Base-by-base conservation (phyloP, 1,284 basidiomycete species). In the Exobasidium rhododendri region DNA sequence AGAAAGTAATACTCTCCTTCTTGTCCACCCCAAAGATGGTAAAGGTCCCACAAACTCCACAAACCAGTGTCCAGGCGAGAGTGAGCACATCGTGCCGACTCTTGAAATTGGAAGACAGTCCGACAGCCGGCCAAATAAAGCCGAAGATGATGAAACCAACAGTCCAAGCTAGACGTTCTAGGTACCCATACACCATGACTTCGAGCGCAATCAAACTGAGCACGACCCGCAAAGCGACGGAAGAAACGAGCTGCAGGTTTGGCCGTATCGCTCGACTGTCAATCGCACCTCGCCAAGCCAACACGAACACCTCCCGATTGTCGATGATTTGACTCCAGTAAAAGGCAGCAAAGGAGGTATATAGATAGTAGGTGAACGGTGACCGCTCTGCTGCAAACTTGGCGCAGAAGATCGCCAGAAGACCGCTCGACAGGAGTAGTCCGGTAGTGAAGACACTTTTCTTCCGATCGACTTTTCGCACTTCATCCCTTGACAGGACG, bases 281-380 rank as follows among this genome's bases (percentile, higher is more conserved):
- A 14, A 35, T 17, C 11, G 46, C 43, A 7, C 26, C 20, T n/a
- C 30, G 20, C 29, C 4, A 58, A 3, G 30, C 56, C 1, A 56
- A 53, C 7, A 29, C 13, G 22, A 74, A 68, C 24, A 72, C 52
- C 0, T 62, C 52, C 1, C 63, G 35, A 20, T 74, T 63, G 29
- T 68, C 69, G 2, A 73, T 40, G 17, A 70, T 66, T 6, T 72
- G 68, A 14, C 62, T 62, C 79, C 78, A 92, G 76, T 92, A 91
- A 76, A 87, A 89, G 49, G 85, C 83, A 0, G 91, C 89, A 65
- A 91, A 91, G 1, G 83, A 80, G 35, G 87, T 83, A 75, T 94
- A 94, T 47, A 90, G 67, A 72, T 88, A 92, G 72, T 91, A 90
- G 2, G 87, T 87, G 83, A 83, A 84, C 0, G 90, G 88, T 0